These are phyloP conservation scores for Harringtonia lauricola DNA, from an alignment of 2,329 filamentous ascomycete genomes.

Conservation along the genomic window DNA sequence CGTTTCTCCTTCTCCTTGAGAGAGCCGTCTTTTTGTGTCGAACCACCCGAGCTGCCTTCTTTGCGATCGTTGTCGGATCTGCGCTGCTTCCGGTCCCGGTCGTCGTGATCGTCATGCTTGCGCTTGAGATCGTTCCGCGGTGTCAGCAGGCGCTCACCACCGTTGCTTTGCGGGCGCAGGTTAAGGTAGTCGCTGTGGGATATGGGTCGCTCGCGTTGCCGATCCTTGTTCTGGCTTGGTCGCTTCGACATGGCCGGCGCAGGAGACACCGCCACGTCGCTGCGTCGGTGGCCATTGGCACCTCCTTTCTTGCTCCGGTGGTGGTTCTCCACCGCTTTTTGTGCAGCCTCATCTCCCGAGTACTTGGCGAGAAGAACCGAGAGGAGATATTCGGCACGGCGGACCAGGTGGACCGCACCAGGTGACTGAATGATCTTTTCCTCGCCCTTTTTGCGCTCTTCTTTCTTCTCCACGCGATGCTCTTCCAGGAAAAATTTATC, in stretches of 20 bases:
- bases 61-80: slow-evolving; percentile 27
- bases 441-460: slow-evolving; percentile 70
- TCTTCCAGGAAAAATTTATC: slow-evolving; percentile 97
- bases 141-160: slow-evolving; percentile 31
- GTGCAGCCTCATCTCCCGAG: slow-evolving; percentile 62
- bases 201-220: slow-evolving; percentile 31
- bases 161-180: slow-evolving; percentile 12
- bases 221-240: slow-evolving; percentile 30
- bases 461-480: slow-evolving; percentile 95
- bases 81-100: slow-evolving; percentile 35
- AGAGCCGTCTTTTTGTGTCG: slow-evolving; percentile 18
- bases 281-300: slow-evolving; percentile 48
- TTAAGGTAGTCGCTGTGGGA: slow-evolving; percentile 14
- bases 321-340: slow-evolving; percentile 79
- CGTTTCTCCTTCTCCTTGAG: slow-evolving; percentile 28
- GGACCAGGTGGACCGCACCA: slow-evolving; percentile 92
- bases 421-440: slow-evolving; percentile 82
- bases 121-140: slow-evolving; percentile 47
- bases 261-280: slow-evolving; percentile 51
- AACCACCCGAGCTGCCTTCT: slow-evolving; percentile 20
- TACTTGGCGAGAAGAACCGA: slow-evolving; percentile 88
- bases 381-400: slow-evolving; percentile 86
- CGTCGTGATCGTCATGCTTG: slow-evolving; percentile 45
- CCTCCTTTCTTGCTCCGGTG: slow-evolving; percentile 88
- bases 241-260: slow-evolving; percentile 45